Evolutionary conservation across 352 stramenopile genomes (phyloP), one percentile per base, ranked within the genome.

Genomic region (Phytophthora constricta): DNA sequence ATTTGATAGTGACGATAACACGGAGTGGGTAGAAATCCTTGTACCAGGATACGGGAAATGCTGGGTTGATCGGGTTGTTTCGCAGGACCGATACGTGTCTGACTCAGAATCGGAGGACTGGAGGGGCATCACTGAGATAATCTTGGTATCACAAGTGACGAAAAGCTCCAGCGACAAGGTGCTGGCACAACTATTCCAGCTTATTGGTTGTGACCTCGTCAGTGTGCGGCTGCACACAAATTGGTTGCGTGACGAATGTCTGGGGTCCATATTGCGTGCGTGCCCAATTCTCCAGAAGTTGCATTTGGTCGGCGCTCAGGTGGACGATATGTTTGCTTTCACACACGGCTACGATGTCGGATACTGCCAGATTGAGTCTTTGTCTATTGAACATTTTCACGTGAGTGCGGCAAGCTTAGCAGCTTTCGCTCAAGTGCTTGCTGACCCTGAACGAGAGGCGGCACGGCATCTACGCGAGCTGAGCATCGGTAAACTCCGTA

Each of bases 21-120:
- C n/a, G 34, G 69, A 73, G 8, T 78, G 65, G 69, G 53, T 80
- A 23, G 73, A 78, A 39, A 45, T 80, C 47, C 51, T 80, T n/a
- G 73, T 80, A 1, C 65, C 73, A 25, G 73, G 73, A 19, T 76
- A 74, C n/a, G 73, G 73, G 45, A 76, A 78, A 54, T 80, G 73
- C 62, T 80, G 69, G 73, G 73, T 78, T 1, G 57, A 78, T 20
- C 65, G 59, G 26, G 58, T 68, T 11, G 58, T 63, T 19, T 61
- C 51, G 2, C 43, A 58, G 7, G 50, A 25, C 31, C 3, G 23
- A 56, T 50, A 59, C 43, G 22, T 31, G 51, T 58, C 54, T 20
- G 47, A 49, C 37, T 45, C 43, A 2, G 27, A 51, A 5, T 46
- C 39, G 4, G 28, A 41, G 7, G 37, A 26, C 3, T 68, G 50